Percentiles rank a stretch among this genome's conserved stretches.
Evolutionary conservation across 495 filamentous ascomycete species (phyloP).

Genomic region (Neurospora hispaniola): DNA sequence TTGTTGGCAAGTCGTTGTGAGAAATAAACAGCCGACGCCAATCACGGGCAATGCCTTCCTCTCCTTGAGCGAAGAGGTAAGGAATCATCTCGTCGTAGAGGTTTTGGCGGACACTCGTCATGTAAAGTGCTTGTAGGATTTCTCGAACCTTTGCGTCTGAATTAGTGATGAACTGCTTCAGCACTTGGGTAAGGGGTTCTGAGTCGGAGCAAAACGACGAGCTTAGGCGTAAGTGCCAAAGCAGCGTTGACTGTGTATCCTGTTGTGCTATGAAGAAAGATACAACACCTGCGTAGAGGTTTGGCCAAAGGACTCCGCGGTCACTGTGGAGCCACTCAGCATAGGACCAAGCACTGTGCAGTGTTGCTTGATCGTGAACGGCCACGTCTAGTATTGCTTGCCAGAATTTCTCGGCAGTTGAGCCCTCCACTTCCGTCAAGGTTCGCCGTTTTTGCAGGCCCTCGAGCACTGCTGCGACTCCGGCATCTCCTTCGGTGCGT

Average conservation of each 20-base stretch:
- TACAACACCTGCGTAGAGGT: conserved; percentile 24
- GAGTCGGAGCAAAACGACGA: conserved; percentile 22
- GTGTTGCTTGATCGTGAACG: conserved; percentile 27
- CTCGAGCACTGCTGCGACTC: conserved; percentile 32
- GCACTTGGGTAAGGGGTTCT: conserved; percentile 18
- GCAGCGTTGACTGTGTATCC: conserved; percentile 20
- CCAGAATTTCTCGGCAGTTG: conserved; percentile 45
- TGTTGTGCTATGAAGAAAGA: conserved; percentile 24
- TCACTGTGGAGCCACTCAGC: conserved; percentile 39
- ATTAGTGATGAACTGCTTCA: conserved; percentile 24
- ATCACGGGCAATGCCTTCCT: conserved; percentile 37
- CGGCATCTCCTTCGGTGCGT: conserved; percentile 48
- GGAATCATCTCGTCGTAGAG: conserved; percentile 54
- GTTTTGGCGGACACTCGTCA: conserved; percentile 39
- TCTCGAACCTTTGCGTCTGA: conserved; percentile 14
- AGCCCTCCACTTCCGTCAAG: conserved; percentile 15
- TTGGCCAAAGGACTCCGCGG: conserved; percentile 40
- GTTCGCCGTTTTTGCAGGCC: conserved; percentile 21
- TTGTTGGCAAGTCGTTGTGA: conserved; percentile 23
- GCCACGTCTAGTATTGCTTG: conserved; percentile 41
- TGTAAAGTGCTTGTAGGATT: conserved; percentile 35
- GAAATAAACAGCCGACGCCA: conserved; percentile 42
- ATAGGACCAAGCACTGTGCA: conserved; percentile 44
- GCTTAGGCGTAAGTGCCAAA: conserved; percentile 28
- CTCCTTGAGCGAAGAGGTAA: conserved; percentile 38